Evolutionary conservation across 805 yeast genomes (phyloP).

Genomic region (Starmerella khaoyaiensis): DNA sequence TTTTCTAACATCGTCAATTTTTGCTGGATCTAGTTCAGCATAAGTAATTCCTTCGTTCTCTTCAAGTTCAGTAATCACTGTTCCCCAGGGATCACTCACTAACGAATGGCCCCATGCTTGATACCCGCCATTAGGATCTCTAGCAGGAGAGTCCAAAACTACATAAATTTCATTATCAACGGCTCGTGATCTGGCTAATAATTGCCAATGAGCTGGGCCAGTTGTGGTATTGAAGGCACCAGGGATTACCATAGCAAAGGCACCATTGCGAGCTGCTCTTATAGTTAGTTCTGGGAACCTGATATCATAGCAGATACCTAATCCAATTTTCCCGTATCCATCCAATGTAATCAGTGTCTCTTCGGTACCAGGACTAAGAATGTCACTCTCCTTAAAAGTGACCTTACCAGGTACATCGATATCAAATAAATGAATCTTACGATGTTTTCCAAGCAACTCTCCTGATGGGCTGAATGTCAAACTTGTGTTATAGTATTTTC

Average conservation of each 20-base stretch:
- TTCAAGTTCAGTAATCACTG: conserved; percentile 60
- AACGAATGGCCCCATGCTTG: conserved; percentile 83
- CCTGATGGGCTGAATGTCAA: conserved; percentile 63
- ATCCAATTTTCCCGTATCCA: conserved; percentile 46
- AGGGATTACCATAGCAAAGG: conserved; percentile 72
- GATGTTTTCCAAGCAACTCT: conserved; percentile 67
- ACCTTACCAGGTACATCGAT: conserved; percentile 86
- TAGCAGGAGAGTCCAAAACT: conserved; percentile 54
- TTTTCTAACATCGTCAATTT: conserved; percentile 43
- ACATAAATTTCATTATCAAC: conserved; percentile 80
- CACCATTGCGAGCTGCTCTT: conserved; percentile 54
- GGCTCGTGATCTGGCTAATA: conserved; percentile 72
- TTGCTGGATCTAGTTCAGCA: conserved; percentile 56
- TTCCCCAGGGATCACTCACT: conserved; percentile 85
- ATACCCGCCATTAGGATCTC: conserved; percentile 50
- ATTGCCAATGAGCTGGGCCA: conserved; percentile 84
- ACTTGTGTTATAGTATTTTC: conserved; percentile 55
- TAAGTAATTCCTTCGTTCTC: conserved; percentile 64
- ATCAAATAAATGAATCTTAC: conserved; percentile 85
- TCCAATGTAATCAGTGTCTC: conserved; percentile 64
- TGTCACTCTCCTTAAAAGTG: conserved; percentile 67
- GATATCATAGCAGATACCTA: conserved; percentile 79
- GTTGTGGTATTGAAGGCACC: conserved; percentile 89
- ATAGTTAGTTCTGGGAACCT: conserved; percentile 68
- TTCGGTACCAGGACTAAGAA: conserved; percentile 65